Conservation (phyloP, 257 asterid species). For the Fraxinus anomala region DNA sequence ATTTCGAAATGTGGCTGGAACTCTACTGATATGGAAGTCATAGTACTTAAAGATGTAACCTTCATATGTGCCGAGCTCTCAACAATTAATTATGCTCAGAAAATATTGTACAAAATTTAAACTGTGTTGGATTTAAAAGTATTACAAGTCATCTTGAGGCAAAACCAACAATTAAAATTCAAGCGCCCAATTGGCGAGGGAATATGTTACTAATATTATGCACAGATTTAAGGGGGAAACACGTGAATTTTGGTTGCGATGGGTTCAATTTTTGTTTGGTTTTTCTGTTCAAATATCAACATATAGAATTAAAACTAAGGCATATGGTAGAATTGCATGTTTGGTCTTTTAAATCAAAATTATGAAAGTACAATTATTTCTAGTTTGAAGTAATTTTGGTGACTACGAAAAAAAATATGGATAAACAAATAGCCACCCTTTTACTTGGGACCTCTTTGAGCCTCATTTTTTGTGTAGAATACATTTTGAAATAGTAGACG, state of each 20-base stretch:
- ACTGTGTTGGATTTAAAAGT: background rate
- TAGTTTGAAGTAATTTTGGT: background rate
- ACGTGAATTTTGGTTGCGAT: background rate
- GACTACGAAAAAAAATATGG: background rate
- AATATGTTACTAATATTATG: background rate
- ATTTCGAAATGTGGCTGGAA: background rate
- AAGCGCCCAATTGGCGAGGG: slow-evolving; percentile 1
- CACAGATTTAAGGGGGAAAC: background rate
- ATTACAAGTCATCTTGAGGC: background rate
- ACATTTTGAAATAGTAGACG: no score
- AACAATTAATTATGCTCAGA: background rate
- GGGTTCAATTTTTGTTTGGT: background rate
- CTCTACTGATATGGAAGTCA: background rate
- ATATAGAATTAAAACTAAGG: background rate
- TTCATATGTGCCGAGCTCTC: background rate
- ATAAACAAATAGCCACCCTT: background rate
- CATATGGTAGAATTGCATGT: background rate
- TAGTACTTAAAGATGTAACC: background rate
- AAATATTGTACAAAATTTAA: background rate
- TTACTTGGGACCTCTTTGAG: no score
- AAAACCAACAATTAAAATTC: background rate
- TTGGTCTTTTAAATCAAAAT: background rate
- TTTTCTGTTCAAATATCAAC: background rate
- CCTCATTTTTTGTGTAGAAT: no score
- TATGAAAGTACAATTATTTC: background rate